Evolutionary conservation across 305 asterid genomes (phyloP).

Genomic region (Withania somnifera): DNA sequence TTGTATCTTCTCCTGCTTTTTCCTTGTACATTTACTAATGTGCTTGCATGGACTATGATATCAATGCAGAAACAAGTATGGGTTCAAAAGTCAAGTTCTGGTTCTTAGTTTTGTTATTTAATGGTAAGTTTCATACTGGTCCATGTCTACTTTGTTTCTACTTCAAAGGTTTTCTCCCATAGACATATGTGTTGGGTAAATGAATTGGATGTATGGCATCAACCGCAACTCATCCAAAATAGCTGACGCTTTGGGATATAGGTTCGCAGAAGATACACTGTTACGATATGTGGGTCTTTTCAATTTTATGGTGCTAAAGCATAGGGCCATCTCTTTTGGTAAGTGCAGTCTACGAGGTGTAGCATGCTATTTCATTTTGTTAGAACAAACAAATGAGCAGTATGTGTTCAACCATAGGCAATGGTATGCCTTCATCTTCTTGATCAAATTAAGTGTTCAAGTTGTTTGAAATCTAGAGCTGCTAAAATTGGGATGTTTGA

Average conservation of each 20-base stretch:
- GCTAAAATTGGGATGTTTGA: background rate
- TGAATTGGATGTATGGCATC: background rate
- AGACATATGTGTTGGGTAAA: background rate
- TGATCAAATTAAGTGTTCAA: background rate
- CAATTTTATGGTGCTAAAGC: background rate
- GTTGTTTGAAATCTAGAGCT: background rate
- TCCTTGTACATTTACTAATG: conserved; percentile 5
- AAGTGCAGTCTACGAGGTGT: background rate
- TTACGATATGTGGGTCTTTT: background rate
- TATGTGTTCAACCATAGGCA: background rate
- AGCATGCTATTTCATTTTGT: background rate
- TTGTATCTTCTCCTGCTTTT: background rate
- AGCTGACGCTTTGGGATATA: background rate
- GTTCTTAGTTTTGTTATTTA: conserved; percentile 32
- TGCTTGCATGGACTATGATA: background rate
- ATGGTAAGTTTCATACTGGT: conserved; percentile 20
- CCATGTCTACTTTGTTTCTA: background rate
- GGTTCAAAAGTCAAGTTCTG: conserved; percentile 74
- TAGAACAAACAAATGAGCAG: background rate
- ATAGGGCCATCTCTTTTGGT: background rate
- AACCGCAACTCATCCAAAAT: background rate
- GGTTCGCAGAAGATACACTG: background rate
- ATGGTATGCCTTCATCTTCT: background rate
- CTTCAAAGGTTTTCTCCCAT: background rate
- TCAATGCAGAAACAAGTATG: conserved; percentile 64